Evolutionary conservation across 768 basidiomycete genomes (phyloP).

Genomic region (Naganishia vishniacii): DNA sequence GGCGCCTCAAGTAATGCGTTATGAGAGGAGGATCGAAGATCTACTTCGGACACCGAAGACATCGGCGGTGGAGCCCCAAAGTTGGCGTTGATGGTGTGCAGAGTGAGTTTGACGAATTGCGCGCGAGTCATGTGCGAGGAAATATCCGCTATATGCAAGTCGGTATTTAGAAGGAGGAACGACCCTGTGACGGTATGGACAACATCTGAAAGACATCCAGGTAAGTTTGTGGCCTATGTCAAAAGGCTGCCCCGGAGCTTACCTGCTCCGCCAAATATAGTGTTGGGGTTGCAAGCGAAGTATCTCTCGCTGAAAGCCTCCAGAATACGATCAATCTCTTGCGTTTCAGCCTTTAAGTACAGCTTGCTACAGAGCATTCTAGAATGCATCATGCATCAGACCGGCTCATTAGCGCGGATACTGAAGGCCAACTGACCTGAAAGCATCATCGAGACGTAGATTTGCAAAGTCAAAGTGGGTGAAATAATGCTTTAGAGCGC

Average conservation of each 20-base stretch:
- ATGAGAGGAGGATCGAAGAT: too few relatives aligned
- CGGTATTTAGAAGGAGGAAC: slow-evolving; percentile 87
- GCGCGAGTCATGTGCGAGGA: slow-evolving; percentile 78
- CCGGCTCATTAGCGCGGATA: background rate
- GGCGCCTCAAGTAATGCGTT: too few relatives aligned
- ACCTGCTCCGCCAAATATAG: slow-evolving; percentile 80
- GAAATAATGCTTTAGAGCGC: slow-evolving; percentile 73
- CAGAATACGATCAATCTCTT: slow-evolving; percentile 94
- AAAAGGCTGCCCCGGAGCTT: slow-evolving; percentile 43
- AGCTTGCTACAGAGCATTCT: slow-evolving; percentile 86
- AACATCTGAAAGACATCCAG: slow-evolving; percentile 56
- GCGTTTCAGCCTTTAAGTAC: slow-evolving; percentile 90
- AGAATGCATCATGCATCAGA: background rate
- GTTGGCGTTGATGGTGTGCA: slow-evolving; percentile 72
- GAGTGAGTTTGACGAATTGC: slow-evolving; percentile 89
- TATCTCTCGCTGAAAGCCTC: slow-evolving; percentile 85
- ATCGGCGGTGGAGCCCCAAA: background rate
- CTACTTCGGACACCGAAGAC: slow-evolving; percentile 56
- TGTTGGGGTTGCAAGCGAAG: slow-evolving; percentile 80
- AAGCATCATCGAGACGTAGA: slow-evolving; percentile 77
- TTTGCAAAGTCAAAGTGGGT: slow-evolving; percentile 80
- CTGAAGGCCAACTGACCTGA: slow-evolving; percentile 59
- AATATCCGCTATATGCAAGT: slow-evolving; percentile 91
- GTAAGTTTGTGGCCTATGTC: background rate
- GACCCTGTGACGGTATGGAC: slow-evolving; percentile 95